Percentiles rank a stretch among this genome's conserved stretches.
Conservation (phyloP, 2,329 filamentous ascomycete species). For the Dryadomyces quercivorus region DNA sequence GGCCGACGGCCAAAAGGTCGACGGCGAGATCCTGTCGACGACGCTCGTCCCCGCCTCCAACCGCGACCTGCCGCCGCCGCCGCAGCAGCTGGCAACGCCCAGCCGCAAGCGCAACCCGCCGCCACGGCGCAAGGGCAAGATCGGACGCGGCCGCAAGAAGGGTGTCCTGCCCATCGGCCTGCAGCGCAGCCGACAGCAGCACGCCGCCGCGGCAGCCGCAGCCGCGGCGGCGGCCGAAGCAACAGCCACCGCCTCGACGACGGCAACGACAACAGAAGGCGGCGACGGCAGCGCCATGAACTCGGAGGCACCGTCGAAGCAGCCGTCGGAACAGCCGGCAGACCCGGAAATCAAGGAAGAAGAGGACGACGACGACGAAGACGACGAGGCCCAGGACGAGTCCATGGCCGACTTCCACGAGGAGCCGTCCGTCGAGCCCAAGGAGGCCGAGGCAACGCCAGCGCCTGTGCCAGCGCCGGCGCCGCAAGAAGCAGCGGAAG, state of each 20-base stretch:
- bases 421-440: not conserved
- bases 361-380: not conserved
- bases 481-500: not conserved
- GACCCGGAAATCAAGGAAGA: not conserved
- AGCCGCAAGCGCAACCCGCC: slow-evolving; percentile 56
- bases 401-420: not conserved
- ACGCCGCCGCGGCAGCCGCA: slow-evolving; percentile 4
- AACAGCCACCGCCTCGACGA: not conserved
- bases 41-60: slow-evolving; percentile 34
- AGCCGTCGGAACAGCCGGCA: not conserved
- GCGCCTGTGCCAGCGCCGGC: not conserved
- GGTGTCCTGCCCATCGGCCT: slow-evolving; percentile 39
- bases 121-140: slow-evolving; percentile 67
- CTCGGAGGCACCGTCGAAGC: not conserved
- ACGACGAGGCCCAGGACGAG: not conserved
- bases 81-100: slow-evolving; percentile 24
- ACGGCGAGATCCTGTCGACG: slow-evolving; percentile 66
- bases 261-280: not conserved
- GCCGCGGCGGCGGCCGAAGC: slow-evolving; percentile 2
- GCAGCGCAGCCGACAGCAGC: slow-evolving; percentile 6
- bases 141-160: slow-evolving; percentile 65
- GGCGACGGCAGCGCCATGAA: not conserved
- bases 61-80: slow-evolving; percentile 41
- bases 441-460: not conserved
- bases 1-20: slow-evolving; percentile 64